Evolutionary conservation across 2,329 filamentous ascomycete species (phyloP).

Genomic region (Berkeleyomyces basicola): DNA sequence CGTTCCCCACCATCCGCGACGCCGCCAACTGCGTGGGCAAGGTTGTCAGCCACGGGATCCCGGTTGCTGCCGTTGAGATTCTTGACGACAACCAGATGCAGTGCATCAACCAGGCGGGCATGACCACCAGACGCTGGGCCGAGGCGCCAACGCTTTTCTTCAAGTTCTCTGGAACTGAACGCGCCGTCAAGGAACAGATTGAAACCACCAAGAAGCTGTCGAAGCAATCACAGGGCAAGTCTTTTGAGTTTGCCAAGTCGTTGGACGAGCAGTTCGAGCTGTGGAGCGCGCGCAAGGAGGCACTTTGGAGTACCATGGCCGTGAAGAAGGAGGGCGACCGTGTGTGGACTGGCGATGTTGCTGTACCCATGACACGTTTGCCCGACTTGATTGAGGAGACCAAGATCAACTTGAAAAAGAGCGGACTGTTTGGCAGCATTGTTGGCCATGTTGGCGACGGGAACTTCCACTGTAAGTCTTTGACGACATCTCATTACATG

Average conservation of each 20-base stretch:
- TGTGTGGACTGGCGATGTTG: conserved; percentile 77
- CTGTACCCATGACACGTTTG: conserved; percentile 60
- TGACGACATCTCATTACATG: not conserved
- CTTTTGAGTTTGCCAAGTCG: conserved; percentile 61
- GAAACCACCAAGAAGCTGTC: conserved; percentile 47
- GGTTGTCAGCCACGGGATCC: conserved; percentile 66
- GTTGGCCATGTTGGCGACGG: conserved; percentile 63
- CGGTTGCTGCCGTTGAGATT: conserved; percentile 82
- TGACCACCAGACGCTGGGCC: conserved; percentile 49
- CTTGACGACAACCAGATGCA: conserved; percentile 82
- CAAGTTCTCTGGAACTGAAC: conserved; percentile 60
- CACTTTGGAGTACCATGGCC: conserved; percentile 64
- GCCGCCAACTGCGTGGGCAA: conserved; percentile 66
- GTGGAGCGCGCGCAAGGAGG: conserved; percentile 73
- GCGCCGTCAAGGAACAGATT: conserved; percentile 64
- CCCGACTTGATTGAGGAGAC: conserved; percentile 66
- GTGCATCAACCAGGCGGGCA: conserved; percentile 48
- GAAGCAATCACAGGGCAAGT: conserved; percentile 41
- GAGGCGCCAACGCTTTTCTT: conserved; percentile 68
- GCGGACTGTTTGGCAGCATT: conserved; percentile 32
- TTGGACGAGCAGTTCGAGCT: conserved; percentile 57
- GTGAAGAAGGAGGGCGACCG: conserved; percentile 47
- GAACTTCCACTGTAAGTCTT: conserved; percentile 49
- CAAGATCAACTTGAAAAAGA: conserved; percentile 27
- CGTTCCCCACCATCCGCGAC: conserved; percentile 41